Base-by-base conservation (phyloP, 2,329 filamentous ascomycete genomes). In the Thermoascus crustaceus region DNA sequence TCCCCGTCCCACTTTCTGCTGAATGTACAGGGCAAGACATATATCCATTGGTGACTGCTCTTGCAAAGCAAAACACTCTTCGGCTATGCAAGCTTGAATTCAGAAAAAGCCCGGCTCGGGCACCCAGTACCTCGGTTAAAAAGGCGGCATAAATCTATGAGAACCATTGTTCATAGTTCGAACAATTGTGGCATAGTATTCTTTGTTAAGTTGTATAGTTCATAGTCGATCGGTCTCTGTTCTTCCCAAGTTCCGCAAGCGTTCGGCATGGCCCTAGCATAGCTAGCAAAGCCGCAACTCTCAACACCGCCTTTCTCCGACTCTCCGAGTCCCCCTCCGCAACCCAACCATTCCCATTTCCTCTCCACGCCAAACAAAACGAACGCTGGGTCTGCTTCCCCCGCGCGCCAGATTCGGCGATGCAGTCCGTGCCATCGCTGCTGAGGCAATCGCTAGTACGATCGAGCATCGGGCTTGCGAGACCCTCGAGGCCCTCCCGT, bases 381-480 rank as follows among this genome's bases (percentile, higher is more conserved):
- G 40, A 44, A 37, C 41, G 45, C 33, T 37, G 41, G 43, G 42
- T 45, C 39, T 37, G 41, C 39, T 38, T 32, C 30, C 11, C 21
- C 32, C 31, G 39, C 30, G 44, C 48, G 43, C 37, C 46, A 34
- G 21, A 39, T 38, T 34, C 45, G 48, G 58, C 51, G 49, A 64
- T 64, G 61, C 60, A 63, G 45, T 48, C 60, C 34, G 52, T 63
- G 51, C 58, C 55, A 53, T 53, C 57, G 43, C 49, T 63, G 45
- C 41, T 63, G 33, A 47, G 58, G 50, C 60, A 63, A 48, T 56
- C 58, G 34, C 41, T 64, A n/a, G n/a, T n/a, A 17, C 52, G 53
- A 35, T 50, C 53, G 11, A 51, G 48, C 17, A 32, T 52, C 21
- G 46, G 41, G 13, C 20, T 57, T 20, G 41, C 50, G 35, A 46